These are phyloP conservation scores for Berberis vulgaris DNA, from an alignment of 164 flowering plant genomes.

Conservation along the genomic window DNA sequence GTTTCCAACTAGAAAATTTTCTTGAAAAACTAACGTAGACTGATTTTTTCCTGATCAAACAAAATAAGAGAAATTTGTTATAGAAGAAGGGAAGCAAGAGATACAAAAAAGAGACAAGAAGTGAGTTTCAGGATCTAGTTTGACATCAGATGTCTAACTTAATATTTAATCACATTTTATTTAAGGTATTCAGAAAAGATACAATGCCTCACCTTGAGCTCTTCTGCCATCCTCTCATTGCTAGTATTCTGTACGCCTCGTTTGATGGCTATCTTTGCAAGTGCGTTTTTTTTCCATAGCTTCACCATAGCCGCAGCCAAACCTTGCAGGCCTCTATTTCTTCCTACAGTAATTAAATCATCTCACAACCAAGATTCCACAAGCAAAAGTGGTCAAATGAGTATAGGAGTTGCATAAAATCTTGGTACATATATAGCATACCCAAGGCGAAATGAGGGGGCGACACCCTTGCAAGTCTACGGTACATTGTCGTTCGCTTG, in stretches of 20 bases:
- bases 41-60: too few species aligned
- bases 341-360: conserved; percentile 36
- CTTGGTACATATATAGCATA: conserved; percentile 20
- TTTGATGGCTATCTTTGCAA: conserved; percentile 93
- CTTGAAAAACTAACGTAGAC: too few species aligned
- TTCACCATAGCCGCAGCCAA: conserved; percentile 83
- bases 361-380: neutral
- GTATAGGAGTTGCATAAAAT: neutral
- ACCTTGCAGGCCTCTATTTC: conserved; percentile 79
- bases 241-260: conserved; percentile 81
- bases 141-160: neutral
- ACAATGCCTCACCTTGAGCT: conserved; percentile 55
- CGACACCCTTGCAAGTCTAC: conserved; percentile 60
- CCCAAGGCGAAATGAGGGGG: conserved; percentile 97
- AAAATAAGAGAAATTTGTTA: too few species aligned
- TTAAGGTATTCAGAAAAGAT: neutral
- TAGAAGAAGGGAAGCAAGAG: too few species aligned
- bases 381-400: conserved; percentile 2
- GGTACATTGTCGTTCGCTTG: conserved; percentile 55
- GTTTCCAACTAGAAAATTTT: too few species aligned
- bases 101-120: neutral
- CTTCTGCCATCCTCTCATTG: conserved; percentile 95
- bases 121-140: neutral
- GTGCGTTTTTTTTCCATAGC: conserved; percentile 86
- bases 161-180: neutral